Conservation (phyloP, 306 rosid genomes). For the Fagus crenata region DNA sequence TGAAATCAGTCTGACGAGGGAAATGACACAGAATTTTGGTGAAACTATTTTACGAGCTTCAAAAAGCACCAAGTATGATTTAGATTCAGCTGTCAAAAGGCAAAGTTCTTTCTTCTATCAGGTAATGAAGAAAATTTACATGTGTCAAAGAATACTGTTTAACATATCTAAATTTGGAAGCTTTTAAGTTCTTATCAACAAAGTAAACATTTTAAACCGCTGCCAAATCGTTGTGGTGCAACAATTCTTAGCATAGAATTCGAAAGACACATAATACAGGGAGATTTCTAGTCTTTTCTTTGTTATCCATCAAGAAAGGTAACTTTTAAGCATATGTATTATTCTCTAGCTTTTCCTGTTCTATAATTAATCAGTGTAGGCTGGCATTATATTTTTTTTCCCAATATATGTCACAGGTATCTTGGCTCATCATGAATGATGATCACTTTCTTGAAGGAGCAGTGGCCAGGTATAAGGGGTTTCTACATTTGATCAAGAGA, state of each 20-base stretch:
- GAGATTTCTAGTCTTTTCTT: background rate
- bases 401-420: slow-evolving; percentile 33
- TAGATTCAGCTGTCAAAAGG: slow-evolving; percentile 51
- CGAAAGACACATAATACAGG: background rate
- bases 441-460: slow-evolving; percentile 43
- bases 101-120: slow-evolving; percentile 43
- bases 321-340: background rate
- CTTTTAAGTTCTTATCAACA: no score
- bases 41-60: slow-evolving; percentile 6
- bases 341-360: background rate
- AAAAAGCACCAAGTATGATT: slow-evolving; percentile 35
- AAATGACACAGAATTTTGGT: slow-evolving; percentile 3
- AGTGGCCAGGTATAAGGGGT: slow-evolving; percentile 50
- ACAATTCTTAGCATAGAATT: background rate
- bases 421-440: slow-evolving; percentile 33
- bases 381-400: background rate
- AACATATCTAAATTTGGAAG: no score
- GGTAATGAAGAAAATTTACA: slow-evolving; percentile 32
- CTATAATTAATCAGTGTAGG: background rate
- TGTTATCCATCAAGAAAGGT: background rate
- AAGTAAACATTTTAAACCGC: background rate
- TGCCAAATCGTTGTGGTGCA: background rate
- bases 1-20: slow-evolving; percentile 26
- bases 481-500: slow-evolving; percentile 46
- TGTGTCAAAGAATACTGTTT: background rate